A percentile compares a stretch with the other conserved stretches of the same genome.
Evolutionary conservation across 176 grass and related monocot genomes (phyloP).

Genomic region (Raddia distichophylla): DNA sequence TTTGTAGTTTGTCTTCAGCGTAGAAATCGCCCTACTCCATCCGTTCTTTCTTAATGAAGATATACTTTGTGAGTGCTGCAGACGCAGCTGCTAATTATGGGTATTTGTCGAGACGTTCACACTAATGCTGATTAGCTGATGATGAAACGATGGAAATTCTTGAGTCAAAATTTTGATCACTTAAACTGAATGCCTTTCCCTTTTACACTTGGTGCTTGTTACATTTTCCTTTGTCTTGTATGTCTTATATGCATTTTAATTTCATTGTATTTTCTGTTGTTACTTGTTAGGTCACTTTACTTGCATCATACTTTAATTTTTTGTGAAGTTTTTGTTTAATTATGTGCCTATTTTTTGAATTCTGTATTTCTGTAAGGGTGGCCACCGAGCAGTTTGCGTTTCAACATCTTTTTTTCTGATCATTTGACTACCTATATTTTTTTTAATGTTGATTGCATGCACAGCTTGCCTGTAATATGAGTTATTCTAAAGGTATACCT

Average conservation of each 20-base stretch:
- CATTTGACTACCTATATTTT: constrained; percentile 21
- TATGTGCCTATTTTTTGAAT: background rate
- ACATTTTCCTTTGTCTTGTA: background rate
- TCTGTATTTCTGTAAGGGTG: constrained; percentile 1
- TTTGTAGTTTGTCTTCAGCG: background rate
- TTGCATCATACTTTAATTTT: background rate
- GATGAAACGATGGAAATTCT: background rate
- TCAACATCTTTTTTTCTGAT: constrained; percentile 20
- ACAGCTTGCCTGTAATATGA: constrained; percentile 12
- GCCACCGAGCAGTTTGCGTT: constrained; percentile 13
- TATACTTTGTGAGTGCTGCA: background rate
- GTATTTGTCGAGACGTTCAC: constrained; percentile 7
- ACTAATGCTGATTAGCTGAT: constrained; percentile 31
- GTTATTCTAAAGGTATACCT: constrained; percentile 21
- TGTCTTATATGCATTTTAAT: background rate
- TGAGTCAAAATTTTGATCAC: constrained; percentile 23
- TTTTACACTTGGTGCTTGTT: constrained; percentile 6
- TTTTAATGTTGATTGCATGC: background rate
- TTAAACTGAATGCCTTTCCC: background rate
- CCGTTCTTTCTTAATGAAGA: background rate
- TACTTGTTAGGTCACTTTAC: constrained; percentile 5
- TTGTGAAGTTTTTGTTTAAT: background rate
- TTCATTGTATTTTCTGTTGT: constrained; percentile 7
- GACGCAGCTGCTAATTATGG: constrained; percentile 8
- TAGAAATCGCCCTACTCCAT: constrained; percentile 1